Base-by-base conservation (phyloP, 2,329 filamentous ascomycete genomes). In the Apiospora rasikravindrae region DNA sequence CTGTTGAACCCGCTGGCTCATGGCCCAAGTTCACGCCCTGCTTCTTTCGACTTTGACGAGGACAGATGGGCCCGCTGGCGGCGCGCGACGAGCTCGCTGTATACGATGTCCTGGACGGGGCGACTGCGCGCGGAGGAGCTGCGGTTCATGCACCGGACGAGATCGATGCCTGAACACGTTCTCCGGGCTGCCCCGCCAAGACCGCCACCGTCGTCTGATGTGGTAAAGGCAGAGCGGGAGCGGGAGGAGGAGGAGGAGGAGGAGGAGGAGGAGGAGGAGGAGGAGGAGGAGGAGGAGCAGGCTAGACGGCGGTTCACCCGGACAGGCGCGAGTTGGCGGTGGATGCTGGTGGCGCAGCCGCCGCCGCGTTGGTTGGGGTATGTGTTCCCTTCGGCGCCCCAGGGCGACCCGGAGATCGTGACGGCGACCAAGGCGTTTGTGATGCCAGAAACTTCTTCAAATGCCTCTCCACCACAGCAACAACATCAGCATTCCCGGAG, bases 41-140 rank as follows among this genome's bases (percentile, higher is more conserved):
- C 33, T 68, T 68, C 66, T 68, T 68, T 68, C 33, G 66, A 68
- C 66, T 24, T 68, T n/a, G 22, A 40, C 24, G 66, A 44, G 1
- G 3, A 44, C 22, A 37, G 2, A 7, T 24, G 37, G 16, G 8
- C 37, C n/a, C 44, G 37, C 66, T 24, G 26, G 10, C 66, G 66
- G 13, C 6, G 45, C n/a, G n/a, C n/a, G 5, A 4, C 22, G 19
- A 8, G 22, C 22, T n/a, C 45, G 19, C 8, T 49, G 8, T 49
- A 49, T 5, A 8, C 45, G 45, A 22, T 49, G 19, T 19, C 45
- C 45, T 49, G 45, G 45, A 49, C 45, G 19, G 22, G 19, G 45
- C 22, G 47, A 7, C 47, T 22, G 22, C 47, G 22, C 47, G 33
- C 8, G 33, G 22, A 49, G 47, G 22, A 49, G 10, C 22, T 3